A percentile compares a stretch with the other conserved stretches of the same genome.
phyloP scores from a whole-genome alignment of 164 flowering plant genomes.

The Cinnamomum micranthum region DNA sequence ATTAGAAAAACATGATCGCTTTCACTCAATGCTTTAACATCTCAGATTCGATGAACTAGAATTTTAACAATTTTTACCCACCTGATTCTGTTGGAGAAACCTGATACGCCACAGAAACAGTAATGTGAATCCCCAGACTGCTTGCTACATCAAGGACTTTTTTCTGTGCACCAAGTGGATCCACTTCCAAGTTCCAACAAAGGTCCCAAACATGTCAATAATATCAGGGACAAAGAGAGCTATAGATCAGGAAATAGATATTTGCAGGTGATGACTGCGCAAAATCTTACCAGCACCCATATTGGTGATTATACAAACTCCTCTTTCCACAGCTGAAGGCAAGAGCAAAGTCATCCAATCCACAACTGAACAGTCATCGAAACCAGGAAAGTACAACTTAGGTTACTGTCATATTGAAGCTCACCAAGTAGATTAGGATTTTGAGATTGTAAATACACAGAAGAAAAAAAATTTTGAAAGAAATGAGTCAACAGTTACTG shows the following conservation, averaged over 20 bases:
- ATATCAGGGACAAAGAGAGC: background rate
- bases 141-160: conserved; percentile 64
- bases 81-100: conserved; percentile 38
- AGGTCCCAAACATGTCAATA: background rate
- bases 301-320: conserved; percentile 82
- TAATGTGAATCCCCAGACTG: conserved; percentile 51
- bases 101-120: conserved; percentile 81
- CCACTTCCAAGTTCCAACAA: conserved; percentile 47
- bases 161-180: conserved; percentile 80
- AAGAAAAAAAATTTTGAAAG: no score
- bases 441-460: background rate
- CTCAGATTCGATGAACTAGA: background rate
- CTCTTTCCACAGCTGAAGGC: conserved; percentile 81
- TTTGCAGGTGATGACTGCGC: background rate
- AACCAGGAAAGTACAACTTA: background rate
- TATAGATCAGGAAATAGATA: background rate
- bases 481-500: background rate
- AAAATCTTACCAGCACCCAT: conserved; percentile 88
- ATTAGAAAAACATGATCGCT: background rate
- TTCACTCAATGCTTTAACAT: no score
- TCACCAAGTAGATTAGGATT: background rate
- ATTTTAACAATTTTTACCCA: conserved; percentile 14
- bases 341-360: conserved; percentile 83
- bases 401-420: background rate
- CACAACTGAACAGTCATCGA: conserved; percentile 44